Evolutionary conservation across 108 stramenopile species (phyloP), one percentile per base, ranked within the genome.

Genomic region (Schizochytrium sp.): DNA sequence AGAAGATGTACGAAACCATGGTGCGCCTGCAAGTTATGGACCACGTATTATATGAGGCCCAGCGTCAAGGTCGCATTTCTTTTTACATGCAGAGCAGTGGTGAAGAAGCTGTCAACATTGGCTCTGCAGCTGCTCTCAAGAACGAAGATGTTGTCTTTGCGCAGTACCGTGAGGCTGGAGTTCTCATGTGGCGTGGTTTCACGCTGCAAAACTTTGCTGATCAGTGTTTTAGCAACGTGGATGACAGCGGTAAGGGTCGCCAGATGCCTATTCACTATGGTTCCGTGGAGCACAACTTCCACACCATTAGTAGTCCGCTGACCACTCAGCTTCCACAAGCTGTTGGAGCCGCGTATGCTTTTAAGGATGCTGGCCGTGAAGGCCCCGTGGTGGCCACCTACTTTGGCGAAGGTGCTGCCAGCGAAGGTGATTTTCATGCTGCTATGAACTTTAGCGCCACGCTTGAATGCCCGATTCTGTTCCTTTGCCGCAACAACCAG

Each of bases 221-320:
- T 90, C 99, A 99, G 91, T 98, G 97, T 92, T 97, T 98, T 89
- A 93, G 95, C 88, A 99, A 98, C 91, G 89, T 90, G 47, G 88
- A 90, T 45, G 98, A 98, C 89, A 90, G 96, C 44, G 98, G 98
- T 57, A 97, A 97, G 91, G 99, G 98, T 87, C 88, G 98, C 41
- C 97, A 98, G 92, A 99, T 99, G 99, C 99, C 99, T 12, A 93
- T 99, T 41, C 99, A 99, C 93, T 99, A 99, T 88, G 99, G 99
- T 56, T 94, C 93, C 8, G 89, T 93, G 58, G 96, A 96, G 10
- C 93, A 98, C 56, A 96, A 98, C 91, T 98, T 95, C 88, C 97
- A 98, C 61, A 99, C 99, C 13, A 96, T 99, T 2, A 96, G 95
- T 12, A 93, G 96, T 72, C 97, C 97, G 1, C 94, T 99, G 12